Evolutionary conservation across 768 basidiomycete genomes (phyloP), one percentile per base, ranked within the genome.

Genomic region (Tephrocybe sp.): DNA sequence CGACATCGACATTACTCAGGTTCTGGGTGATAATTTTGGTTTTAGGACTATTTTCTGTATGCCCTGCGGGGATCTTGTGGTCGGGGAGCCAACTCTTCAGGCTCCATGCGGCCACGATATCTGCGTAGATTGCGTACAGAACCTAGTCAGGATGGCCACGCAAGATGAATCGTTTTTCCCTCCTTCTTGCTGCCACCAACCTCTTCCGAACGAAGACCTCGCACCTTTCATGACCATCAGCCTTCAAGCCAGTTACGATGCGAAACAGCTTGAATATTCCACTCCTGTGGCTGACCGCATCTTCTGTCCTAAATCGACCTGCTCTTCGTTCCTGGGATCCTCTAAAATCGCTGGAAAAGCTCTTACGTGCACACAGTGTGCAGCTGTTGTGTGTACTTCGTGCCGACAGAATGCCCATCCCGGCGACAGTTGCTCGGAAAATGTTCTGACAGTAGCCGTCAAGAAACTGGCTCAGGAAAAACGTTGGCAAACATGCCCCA

Each of bases 401-500:
- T 86, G 84, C 73, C 84, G 78, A 58, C 65, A 73, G 26, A 38
- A 45, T 1, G 69, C 68, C 0, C 84, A 86, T 60, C 65, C 66
- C 0, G 59, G 59, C 3, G 64, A 70, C 26, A 58, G 55, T 1
- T 85, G 84, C 41, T 54, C 53, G 0, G 77, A 75, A 25, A 79
- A 77, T 54, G 62, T 62, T 0, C 70, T 70, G 0, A 67, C 70
- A 2, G 56, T 73, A 7, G 71, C 73, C 32, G 62, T 85, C 2
- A 70, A 64, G 15, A 72, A 65, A 1, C 70, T 84, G 3, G 83
- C 82, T 0, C 57, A 59, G 4, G 58, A 68, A 33, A 53, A 76
- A 34, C 69, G 69, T 8, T 86, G 82, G 84, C 80, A 85, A 57
- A 84, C 80, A 0, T 87, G 85, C 60, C 84, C 84, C 0, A 70